Evolutionary conservation across 345 rosid species (phyloP), one percentile per base, ranked within the genome.

Genomic region (Erysimum cheiranthoides): DNA sequence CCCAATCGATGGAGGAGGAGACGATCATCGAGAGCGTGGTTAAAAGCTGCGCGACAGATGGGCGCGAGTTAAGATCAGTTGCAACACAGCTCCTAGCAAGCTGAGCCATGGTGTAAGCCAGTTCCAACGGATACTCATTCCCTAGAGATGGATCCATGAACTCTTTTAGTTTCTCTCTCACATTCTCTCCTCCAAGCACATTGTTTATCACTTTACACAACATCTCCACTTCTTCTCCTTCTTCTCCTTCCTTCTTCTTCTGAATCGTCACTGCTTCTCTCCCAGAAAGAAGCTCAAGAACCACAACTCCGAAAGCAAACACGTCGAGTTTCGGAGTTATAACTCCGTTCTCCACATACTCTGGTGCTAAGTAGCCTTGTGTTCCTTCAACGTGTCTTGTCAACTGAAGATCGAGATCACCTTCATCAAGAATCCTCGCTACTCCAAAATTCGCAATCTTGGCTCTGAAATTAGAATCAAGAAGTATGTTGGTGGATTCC

Each of bases 321-420:
- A 91, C 96, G 62, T 94, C 98, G 10, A 94, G 73, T 59, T 89
- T 90, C 3, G 96, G 84, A 16, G 97, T 88, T 66, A 92, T 86
- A n/a, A 92, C 79, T 59, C 98, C 98, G 34, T 91, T 89, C 74
- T 94, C 96, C 0, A 92, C 78, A 70, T 90, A 94, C 79, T 94
- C 98, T 0, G 97, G 98, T 25, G 97, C 88, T 91, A 94, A 79
- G 61, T 92, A 94, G 13, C 97, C 96, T 46, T 92, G 90, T 32
- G 89, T 88, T 46, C 97, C 97, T 8, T 90, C 84, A 31, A 94
- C 97, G 28, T 92, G 97, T 40, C 90, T 84, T 0, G 97, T 94
- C 62, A 90, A 51, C 68, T 89, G 93, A 79, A 86, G 59, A 14
- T 79, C 86, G 5, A 90, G 79, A 16, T 77, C 85, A 42, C 75